Percentiles rank a stretch among this genome's conserved stretches.
phyloP scores from a whole-genome alignment of 257 asterid genomes.

The Nicotiana obtusifolia region DNA sequence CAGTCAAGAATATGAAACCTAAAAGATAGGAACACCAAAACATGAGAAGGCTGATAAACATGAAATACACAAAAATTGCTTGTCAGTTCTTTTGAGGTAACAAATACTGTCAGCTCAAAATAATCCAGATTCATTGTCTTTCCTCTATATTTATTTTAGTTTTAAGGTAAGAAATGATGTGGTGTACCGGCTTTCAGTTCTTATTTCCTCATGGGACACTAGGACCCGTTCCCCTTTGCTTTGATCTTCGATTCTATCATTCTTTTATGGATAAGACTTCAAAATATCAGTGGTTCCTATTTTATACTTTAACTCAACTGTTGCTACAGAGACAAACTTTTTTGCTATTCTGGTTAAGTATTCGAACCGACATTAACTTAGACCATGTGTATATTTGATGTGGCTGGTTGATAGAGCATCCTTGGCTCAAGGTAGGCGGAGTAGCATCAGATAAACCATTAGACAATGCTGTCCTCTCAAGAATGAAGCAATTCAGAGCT shows the following conservation, averaged over 20 bases:
- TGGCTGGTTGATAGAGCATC: slow-evolving; percentile 50
- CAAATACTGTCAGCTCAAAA: neutral
- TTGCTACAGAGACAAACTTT: neutral
- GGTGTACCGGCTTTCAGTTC: neutral
- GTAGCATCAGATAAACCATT: slow-evolving; percentile 78
- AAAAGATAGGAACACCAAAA: neutral
- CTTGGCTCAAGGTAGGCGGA: slow-evolving; percentile 79
- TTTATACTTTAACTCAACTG: neutral
- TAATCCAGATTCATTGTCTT: neutral
- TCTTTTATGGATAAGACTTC: neutral
- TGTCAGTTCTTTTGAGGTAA: neutral
- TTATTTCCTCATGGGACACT: neutral
- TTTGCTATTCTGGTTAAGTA: neutral
- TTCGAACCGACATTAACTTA: neutral
- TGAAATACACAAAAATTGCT: neutral
- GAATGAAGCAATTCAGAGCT: slow-evolving; percentile 91
- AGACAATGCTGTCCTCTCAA: slow-evolving; percentile 71
- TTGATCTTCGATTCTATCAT: neutral
- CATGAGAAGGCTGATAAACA: neutral
- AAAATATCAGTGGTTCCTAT: neutral
- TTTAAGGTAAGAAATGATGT: neutral
- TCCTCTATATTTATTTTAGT: neutral
- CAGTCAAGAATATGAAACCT: neutral
- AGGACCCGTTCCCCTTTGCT: neutral
- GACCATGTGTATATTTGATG: neutral